Evolutionary conservation across 2,329 filamentous ascomycete species (phyloP).

Genomic region (Verticillium albo-atrum): DNA sequence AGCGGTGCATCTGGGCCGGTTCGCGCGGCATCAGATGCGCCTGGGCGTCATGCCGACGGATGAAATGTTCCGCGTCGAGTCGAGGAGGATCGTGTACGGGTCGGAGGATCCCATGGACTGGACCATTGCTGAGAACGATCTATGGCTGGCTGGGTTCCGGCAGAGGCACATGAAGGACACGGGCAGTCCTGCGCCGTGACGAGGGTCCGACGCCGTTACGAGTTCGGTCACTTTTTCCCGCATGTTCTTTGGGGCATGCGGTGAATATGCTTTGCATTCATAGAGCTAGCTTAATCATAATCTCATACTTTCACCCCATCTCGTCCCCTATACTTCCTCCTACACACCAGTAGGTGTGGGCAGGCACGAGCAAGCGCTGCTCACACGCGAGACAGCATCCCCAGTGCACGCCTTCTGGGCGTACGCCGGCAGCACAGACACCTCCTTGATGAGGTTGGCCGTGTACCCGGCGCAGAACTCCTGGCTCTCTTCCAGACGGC

Average conservation of each 20-base stretch:
- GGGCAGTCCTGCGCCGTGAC: neutral
- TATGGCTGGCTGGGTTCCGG: conserved; percentile 21
- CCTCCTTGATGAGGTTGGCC: conserved; percentile 1
- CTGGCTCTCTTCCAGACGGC: conserved; percentile 9
- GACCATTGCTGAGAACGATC: conserved; percentile 20
- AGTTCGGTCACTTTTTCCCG: no score
- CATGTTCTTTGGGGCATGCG: neutral
- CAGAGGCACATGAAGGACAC: neutral
- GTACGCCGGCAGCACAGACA: conserved; percentile 2
- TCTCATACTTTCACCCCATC: neutral
- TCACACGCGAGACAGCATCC: conserved; percentile 8
- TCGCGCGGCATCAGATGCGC: conserved; percentile 16
- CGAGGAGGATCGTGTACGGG: conserved; percentile 18
- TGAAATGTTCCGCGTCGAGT: conserved; percentile 20
- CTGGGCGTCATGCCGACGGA: conserved; percentile 16
- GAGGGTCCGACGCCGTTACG: no score
- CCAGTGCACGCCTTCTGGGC: conserved; percentile 2
- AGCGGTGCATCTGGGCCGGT: conserved; percentile 14
- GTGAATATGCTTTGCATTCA: neutral
- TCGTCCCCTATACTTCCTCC: conserved; percentile 1
- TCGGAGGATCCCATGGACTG: conserved; percentile 19
- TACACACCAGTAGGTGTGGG: conserved; percentile 1
- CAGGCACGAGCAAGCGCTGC: conserved; percentile 8
- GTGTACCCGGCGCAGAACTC: conserved; percentile 7
- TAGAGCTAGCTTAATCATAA: neutral